Evolutionary conservation across 345 rosid genomes (phyloP).

Genomic region (Camelina hispida): DNA sequence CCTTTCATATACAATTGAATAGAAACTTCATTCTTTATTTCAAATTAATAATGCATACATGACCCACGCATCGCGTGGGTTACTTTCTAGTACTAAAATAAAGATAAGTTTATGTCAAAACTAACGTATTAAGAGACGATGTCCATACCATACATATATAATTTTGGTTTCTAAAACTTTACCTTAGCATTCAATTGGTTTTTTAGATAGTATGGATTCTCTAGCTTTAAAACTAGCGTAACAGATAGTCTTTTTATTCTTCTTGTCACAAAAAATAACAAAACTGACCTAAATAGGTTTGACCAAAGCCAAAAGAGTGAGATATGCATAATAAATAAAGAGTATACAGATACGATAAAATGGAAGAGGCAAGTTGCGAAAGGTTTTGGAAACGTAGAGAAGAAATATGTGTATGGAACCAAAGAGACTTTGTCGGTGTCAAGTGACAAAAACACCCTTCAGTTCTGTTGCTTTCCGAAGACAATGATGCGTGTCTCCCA

Average conservation of each 20-base stretch:
- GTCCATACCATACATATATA: background rate
- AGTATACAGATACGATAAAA: slow-evolving; percentile 26
- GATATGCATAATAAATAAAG: background rate
- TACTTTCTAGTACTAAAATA: too few relatives aligned
- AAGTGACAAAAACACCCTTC: slow-evolving; percentile 26
- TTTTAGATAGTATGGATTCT: background rate
- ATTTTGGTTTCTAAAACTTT: background rate
- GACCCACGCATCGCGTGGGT: too few relatives aligned
- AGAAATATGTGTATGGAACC: slow-evolving; percentile 23
- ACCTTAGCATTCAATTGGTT: background rate
- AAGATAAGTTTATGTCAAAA: background rate
- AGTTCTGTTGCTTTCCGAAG: slow-evolving; percentile 37
- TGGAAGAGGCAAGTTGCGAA: slow-evolving; percentile 27
- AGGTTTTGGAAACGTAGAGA: slow-evolving; percentile 13
- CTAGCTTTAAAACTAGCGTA: background rate
- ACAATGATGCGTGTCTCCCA: slow-evolving; percentile 41
- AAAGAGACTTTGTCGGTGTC: slow-evolving; percentile 19
- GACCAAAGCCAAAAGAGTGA: slow-evolving; percentile 13
- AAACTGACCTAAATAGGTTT: background rate
- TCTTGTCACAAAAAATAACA: background rate
- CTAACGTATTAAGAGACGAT: background rate
- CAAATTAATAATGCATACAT: too few relatives aligned
- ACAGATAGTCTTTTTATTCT: background rate
- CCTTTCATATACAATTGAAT: too few relatives aligned
- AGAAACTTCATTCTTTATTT: too few relatives aligned